Percentiles rank a stretch among this genome's conserved stretches.
phyloP scores from a whole-genome alignment of 495 filamentous ascomycete genomes.

The Aspergillus indologenus region DNA sequence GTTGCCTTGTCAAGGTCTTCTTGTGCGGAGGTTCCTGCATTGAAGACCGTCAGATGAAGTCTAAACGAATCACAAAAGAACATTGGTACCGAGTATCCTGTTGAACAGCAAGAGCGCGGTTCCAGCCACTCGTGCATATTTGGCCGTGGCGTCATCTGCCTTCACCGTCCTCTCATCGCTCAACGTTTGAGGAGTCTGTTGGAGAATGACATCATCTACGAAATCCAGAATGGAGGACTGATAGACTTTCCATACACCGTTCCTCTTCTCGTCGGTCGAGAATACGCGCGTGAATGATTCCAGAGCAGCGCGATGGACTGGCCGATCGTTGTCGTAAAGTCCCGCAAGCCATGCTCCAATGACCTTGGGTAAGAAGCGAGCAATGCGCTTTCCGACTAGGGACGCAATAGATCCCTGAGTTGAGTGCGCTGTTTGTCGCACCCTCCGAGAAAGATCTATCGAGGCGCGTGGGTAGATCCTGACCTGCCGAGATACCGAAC shows the following conservation, averaged over 20 bases:
- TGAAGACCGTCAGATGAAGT: conserved; percentile 1
- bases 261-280: conserved; percentile 71
- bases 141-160: conserved; percentile 77
- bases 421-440: conserved; percentile 77
- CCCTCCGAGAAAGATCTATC: conserved; percentile 82
- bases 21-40: conserved; percentile 39
- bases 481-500: conserved; percentile 51
- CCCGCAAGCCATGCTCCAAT: conserved; percentile 87
- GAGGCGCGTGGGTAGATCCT: conserved; percentile 82
- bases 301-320: conserved; percentile 66
- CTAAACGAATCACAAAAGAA: neutral
- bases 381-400: conserved; percentile 74
- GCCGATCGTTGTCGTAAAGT: conserved; percentile 77
- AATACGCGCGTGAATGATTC: conserved; percentile 73
- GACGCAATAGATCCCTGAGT: conserved; percentile 70
- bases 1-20: conserved; percentile 53
- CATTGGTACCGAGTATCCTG: conserved; percentile 43
- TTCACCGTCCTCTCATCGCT: conserved; percentile 85
- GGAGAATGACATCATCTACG: conserved; percentile 67
- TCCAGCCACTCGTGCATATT: conserved; percentile 76
- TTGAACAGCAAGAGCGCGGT: conserved; percentile 49
- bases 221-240: conserved; percentile 74
- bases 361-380: conserved; percentile 68
- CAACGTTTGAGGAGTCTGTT: conserved; percentile 74
- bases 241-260: conserved; percentile 71